These are phyloP conservation scores for Cyclocybe aegerita DNA, from an alignment of 768 basidiomycete species.

Conservation along the genomic window DNA sequence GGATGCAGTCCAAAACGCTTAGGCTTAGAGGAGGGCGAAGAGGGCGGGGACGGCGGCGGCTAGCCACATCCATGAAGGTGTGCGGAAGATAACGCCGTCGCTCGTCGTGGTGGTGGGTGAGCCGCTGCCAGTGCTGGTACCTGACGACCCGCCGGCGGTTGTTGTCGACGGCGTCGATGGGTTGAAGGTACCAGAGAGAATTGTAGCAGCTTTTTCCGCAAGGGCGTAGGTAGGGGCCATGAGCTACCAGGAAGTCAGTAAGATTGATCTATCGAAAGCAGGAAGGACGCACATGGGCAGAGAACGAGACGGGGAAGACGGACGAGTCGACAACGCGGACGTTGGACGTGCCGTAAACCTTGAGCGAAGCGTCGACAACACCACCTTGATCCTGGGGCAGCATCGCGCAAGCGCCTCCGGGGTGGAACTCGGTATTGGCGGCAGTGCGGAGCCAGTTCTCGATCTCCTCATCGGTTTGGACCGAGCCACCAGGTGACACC, in stretches of 20 bases:
- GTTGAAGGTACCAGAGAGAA: slow-evolving; percentile 13
- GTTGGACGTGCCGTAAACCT: slow-evolving; percentile 40
- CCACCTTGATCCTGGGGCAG: slow-evolving; percentile 27
- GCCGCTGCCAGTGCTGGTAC: no score
- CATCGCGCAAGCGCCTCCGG: slow-evolving; percentile 33
- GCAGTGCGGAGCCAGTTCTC: slow-evolving; percentile 46
- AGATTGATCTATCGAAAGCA: background rate
- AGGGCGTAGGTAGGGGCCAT: slow-evolving; percentile 26
- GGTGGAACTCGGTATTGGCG: slow-evolving; percentile 60
- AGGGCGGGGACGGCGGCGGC: no score
- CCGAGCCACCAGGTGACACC: slow-evolving; percentile 26
- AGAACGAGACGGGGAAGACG: slow-evolving; percentile 49
- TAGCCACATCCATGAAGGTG: no score
- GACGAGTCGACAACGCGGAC: slow-evolving; percentile 59
- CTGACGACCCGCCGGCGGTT: no score
- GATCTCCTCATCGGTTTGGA: slow-evolving; percentile 54
- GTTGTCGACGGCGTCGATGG: background rate
- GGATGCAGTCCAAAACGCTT: no score
- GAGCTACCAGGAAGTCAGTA: background rate
- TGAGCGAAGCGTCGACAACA: slow-evolving; percentile 31
- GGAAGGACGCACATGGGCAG: slow-evolving; percentile 24
- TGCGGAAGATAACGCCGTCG: background rate
- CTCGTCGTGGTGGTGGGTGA: no score
- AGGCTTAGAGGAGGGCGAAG: no score
- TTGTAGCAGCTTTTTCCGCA: slow-evolving; percentile 23